Conservation (phyloP, 2,329 filamentous ascomycete genomes). For the Capronia americana region DNA sequence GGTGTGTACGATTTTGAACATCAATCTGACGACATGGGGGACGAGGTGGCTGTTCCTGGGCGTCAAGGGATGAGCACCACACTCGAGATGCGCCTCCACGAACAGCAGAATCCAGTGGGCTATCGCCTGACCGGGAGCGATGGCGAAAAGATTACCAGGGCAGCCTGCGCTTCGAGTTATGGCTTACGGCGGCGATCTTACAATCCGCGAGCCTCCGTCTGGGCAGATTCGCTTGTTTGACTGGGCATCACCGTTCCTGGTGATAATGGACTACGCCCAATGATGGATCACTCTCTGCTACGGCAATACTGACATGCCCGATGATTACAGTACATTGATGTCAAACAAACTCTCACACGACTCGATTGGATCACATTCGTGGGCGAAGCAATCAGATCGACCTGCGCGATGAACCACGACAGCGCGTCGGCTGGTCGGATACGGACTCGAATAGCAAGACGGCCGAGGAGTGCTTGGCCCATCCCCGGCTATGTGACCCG, state of each 20-base stretch:
- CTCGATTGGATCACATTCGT: background rate
- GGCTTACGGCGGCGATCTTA: background rate
- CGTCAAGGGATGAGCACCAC: conserved; percentile 39
- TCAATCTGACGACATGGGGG: conserved; percentile 54
- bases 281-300: background rate
- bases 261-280: background rate
- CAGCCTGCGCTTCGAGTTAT: background rate
- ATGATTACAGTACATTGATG: conserved; percentile 1
- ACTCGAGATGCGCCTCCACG: background rate
- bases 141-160: background rate
- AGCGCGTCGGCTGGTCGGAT: background rate
- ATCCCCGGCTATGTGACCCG: conserved; percentile 1
- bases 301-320: background rate
- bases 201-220: background rate
- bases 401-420: background rate
- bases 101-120: background rate
- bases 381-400: background rate
- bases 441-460: conserved; percentile 7
- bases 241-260: background rate
- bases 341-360: background rate
- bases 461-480: conserved; percentile 16
- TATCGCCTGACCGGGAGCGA: background rate
- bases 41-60: conserved; percentile 55
- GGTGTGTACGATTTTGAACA: conserved; percentile 55
- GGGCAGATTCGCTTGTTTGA: background rate